Evolutionary conservation across 345 rosid genomes (phyloP), one percentile per base, ranked within the genome.

Genomic region (Bruguiera gymnorhiza): DNA sequence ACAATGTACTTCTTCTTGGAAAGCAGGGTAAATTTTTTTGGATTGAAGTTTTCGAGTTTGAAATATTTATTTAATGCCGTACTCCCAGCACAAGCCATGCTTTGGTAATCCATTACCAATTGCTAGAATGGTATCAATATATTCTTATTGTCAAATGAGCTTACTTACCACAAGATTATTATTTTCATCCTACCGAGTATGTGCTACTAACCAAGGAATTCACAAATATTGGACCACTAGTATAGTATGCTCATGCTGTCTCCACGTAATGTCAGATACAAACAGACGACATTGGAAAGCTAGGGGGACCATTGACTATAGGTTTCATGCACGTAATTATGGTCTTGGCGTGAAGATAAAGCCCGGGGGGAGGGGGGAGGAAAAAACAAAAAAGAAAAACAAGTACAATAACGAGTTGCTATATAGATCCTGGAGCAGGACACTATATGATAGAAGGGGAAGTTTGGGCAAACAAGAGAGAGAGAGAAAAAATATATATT

Each of bases 291-390:
- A 30, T 46, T 46, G 29, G 75, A 72, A 77, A 80, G 80, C 24
- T 39, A 63, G 13, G 65, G 65, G 81, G 76, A 68, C 76, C 79
- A 60, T 54, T 80, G 62, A 58, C 78, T 70, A 50, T 30, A 52
- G 20, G 15, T 53, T 24, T 74, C 23, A 20, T 58, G 54, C 69
- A 5, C 6, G 19, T 62, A 30, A 66, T 58, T 61, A 21, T 62
- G 43, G 58, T 39, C 30, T 6, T 15, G 26, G 15, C 18, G 50
- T 13, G 50, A 55, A 21, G 60, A 55, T 55, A 55, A 30, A 23
- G 60, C 18, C 15, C 3, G 15, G 46, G 46, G 43, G 7, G 19
- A 36, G 46, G 46, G 43, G 7, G 24, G 26, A 73, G 23, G 16
- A 48, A 63, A 57, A 63, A 30, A 65, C n/a, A 65, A 8, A 65